Conservation (phyloP, 352 stramenopile species). For the Peronosclerospora sorghi region DNA sequence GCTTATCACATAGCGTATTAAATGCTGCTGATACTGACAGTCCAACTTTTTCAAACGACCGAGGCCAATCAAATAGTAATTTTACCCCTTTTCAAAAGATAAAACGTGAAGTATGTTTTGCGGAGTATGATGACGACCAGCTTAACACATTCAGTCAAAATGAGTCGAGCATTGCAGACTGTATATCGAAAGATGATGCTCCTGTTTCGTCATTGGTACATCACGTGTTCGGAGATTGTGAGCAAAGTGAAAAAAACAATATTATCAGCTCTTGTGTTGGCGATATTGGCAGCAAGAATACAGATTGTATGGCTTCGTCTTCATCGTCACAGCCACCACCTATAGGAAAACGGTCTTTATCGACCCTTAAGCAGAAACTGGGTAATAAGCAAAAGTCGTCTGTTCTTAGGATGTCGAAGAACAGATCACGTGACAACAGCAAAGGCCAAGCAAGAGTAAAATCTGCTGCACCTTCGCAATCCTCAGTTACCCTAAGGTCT, state of each 20-base stretch:
- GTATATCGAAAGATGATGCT: conserved; percentile 5
- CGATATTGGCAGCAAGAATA: conserved; percentile 1
- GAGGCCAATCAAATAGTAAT: conserved; percentile 3
- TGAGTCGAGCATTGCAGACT: background rate
- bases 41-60: background rate
- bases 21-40: conserved; percentile 1
- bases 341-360: conserved; percentile 15
- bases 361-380: conserved; percentile 18
- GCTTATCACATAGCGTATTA: conserved; percentile 20
- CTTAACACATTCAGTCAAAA: too few species aligned
- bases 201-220: conserved; percentile 47
- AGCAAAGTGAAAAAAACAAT: conserved; percentile 2
- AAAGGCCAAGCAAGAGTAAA: conserved; percentile 2
- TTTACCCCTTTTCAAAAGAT: background rate
- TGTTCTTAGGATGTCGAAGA: background rate
- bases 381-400: conserved; percentile 11
- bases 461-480: background rate
- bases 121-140: background rate
- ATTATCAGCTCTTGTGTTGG: background rate
- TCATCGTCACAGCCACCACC: background rate
- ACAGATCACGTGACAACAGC: conserved; percentile 3
- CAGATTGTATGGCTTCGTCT: background rate
- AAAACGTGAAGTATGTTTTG: conserved; percentile 2
- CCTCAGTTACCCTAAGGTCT: conserved; percentile 4
- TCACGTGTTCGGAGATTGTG: conserved; percentile 32